Base-by-base conservation (phyloP, 305 asterid species). In the Fraxinus sp. region DNA sequence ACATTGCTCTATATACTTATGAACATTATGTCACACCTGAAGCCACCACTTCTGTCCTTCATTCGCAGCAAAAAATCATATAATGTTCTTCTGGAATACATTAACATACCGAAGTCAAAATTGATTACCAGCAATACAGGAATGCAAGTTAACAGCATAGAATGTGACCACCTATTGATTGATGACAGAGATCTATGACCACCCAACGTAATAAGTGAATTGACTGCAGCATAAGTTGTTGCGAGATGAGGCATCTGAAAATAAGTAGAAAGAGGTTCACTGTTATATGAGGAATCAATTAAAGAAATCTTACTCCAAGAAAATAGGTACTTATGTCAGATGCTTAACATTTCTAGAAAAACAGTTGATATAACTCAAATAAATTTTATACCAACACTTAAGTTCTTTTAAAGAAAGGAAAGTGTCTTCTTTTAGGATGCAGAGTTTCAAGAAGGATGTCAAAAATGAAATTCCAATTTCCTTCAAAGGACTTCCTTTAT, bases 191-290 rank as follows among this genome's bases (percentile, higher is more conserved):
- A 88, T 87, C 80, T 88, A 66, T 87, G 82, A 80, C 97, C 91
- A 41, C 98, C 98, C 87, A 96, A 80, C 35, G 95, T 94, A 66
- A 94, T 57, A 24, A 96, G 97, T 76, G 98, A 76, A 88, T 94
- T 94, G 80, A 92, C 87, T 44, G 98, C 98, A 83, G 98, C 98
- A 80, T 94, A 96, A 79, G 98, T 96, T 83, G 99, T 96, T 78
- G 99, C 99, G 14, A 96, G 92, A 92, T 96, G 99, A 86, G 99
- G 99, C 97, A 96, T 84, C 99, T 96, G 91, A 86, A 39, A 83
- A 66, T 73, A 81, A 74, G 81, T 32, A 62, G 35, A 78, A 83
- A 79, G 79, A 68, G 74, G 76, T 24, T 71, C 78, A 78, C 16
- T 62, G 33, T 24, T 22, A 77, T 70, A 88, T 71, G 3, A 39